Conservation (phyloP, 306 rosid genomes). For the Glycine soja region DNA sequence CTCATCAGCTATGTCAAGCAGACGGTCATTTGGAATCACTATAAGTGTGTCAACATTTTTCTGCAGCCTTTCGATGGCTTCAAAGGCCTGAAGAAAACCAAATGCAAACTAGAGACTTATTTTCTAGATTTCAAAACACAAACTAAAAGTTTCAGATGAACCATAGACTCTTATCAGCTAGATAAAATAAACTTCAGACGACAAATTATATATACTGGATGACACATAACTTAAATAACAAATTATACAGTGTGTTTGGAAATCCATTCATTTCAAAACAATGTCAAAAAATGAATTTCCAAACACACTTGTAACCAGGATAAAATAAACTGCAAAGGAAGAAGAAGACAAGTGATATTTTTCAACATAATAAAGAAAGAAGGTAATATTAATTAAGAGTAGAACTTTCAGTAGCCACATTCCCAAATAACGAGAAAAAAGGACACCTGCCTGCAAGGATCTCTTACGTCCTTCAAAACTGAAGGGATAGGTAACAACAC, state of each 20-base stretch:
- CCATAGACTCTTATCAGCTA: not conserved
- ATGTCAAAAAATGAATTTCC: not conserved
- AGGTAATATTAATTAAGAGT: not conserved
- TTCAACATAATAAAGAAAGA: constrained; percentile 13
- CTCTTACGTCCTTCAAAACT: constrained; percentile 98
- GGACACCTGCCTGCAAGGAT: constrained; percentile 91
- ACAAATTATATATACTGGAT: constrained; percentile 1
- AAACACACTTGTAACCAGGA: not conserved
- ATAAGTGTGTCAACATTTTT: constrained; percentile 97
- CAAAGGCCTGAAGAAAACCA: constrained; percentile 78
- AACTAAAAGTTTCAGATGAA: constrained; percentile 3
- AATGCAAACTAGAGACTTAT: constrained; percentile 20
- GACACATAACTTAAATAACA: not conserved
- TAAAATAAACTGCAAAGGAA: not conserved
- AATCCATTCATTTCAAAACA: not conserved
- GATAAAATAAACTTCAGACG: constrained; percentile 3
- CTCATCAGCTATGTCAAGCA: constrained; percentile 97
- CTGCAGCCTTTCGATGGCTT: constrained; percentile 96
- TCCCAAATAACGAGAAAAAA: constrained; percentile 43
- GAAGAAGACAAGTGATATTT: not conserved
- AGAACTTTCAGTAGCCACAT: not conserved
- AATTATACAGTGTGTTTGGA: not conserved
- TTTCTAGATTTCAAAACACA: not conserved
- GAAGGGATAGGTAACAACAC: constrained; percentile 97
- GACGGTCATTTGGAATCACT: constrained; percentile 95